phyloP scores from a whole-genome alignment of 2,329 filamentous ascomycete genomes.

The Elsinoe ampelina region DNA sequence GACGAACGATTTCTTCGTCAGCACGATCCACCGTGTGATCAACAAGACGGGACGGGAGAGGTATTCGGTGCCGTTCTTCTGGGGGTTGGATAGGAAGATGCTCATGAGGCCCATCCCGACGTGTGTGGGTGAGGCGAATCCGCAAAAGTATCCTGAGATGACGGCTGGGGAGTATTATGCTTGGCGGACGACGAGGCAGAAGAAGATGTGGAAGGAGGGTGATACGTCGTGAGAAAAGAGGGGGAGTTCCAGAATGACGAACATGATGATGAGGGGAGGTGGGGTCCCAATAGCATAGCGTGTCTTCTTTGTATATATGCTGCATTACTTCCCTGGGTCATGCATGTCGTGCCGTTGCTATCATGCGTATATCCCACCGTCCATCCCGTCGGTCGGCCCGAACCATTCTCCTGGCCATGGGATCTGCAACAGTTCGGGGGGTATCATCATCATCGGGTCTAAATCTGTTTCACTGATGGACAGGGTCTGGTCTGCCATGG shows the following conservation, averaged over 20 bases:
- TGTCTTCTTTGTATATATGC: background rate
- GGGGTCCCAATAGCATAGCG: background rate
- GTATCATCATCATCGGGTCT: slow-evolving; percentile 9
- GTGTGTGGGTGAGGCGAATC: slow-evolving; percentile 26
- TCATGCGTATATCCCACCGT: slow-evolving; percentile 5
- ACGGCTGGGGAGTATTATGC: slow-evolving; percentile 29
- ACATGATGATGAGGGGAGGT: no score
- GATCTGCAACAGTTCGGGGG: background rate
- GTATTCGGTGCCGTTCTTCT: slow-evolving; percentile 50
- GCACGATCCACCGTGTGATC: slow-evolving; percentile 47
- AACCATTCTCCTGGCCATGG: slow-evolving; percentile 8
- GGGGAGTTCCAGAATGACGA: background rate
- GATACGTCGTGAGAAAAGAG: background rate
- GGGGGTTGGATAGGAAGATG: slow-evolving; percentile 30
- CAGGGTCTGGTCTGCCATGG: background rate
- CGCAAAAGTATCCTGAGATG: slow-evolving; percentile 29
- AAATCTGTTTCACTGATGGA: background rate
- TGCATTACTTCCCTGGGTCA: background rate
- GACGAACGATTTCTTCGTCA: slow-evolving; percentile 46
- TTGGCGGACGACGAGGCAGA: slow-evolving; percentile 14
- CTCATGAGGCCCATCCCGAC: slow-evolving; percentile 26
- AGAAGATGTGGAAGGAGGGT: slow-evolving; percentile 10
- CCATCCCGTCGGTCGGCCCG: background rate
- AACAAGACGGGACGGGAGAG: slow-evolving; percentile 43
- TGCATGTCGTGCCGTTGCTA: background rate